phyloP scores from a whole-genome alignment of 2,329 filamentous ascomycete genomes.

The Xylariomycetidae sp. region DNA sequence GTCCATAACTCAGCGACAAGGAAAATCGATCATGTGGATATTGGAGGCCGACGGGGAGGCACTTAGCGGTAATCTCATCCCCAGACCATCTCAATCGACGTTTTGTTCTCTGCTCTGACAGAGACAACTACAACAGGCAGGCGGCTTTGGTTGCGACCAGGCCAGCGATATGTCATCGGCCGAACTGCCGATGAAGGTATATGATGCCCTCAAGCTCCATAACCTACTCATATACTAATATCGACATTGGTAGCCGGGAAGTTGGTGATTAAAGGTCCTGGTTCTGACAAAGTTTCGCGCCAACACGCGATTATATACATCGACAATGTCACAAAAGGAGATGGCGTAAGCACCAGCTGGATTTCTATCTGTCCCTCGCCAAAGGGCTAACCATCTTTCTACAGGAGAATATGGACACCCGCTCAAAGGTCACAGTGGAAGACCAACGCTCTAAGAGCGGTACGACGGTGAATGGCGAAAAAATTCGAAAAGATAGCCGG shows the following conservation, averaged over 20 bases:
- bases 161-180: constrained; percentile 81
- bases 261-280: constrained; percentile 53
- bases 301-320: constrained; percentile 81
- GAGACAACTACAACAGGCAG: too few relatives aligned
- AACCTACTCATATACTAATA: not conserved
- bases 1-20: not conserved
- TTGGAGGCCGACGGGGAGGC: constrained; percentile 47
- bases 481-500: constrained; percentile 59
- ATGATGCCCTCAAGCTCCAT: constrained; percentile 16
- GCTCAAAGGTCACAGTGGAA: constrained; percentile 67
- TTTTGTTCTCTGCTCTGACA: too few relatives aligned
- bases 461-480: constrained; percentile 69
- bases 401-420: constrained; percentile 57
- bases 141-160: constrained; percentile 79
- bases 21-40: constrained; percentile 43
- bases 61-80: constrained; percentile 35
- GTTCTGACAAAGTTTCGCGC: constrained; percentile 78
- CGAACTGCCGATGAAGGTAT: constrained; percentile 65
- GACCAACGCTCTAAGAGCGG: constrained; percentile 84
- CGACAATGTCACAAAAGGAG: constrained; percentile 56
- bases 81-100: constrained; percentile 8
- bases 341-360: constrained; percentile 58
- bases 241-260: constrained; percentile 50
- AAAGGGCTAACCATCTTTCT: constrained; percentile 1
- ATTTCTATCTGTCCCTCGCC: not conserved